phyloP scores from a whole-genome alignment of 2,329 filamentous ascomycete genomes.

The Epichloe elymi region DNA sequence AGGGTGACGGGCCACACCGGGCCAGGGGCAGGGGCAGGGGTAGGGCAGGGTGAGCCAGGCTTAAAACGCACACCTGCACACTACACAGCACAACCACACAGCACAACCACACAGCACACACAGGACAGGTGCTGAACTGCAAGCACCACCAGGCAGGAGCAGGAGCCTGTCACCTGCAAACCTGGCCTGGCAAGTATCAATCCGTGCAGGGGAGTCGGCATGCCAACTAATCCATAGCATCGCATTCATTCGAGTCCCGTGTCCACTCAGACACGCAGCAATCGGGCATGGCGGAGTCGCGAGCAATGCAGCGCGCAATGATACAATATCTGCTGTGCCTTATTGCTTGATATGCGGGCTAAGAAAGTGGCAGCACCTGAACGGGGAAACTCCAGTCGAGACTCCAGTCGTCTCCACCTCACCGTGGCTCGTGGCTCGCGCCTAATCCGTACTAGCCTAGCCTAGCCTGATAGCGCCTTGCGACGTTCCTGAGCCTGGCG shows the following conservation, averaged over 20 bases:
- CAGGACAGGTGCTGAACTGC: not conserved
- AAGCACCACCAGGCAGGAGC: not conserved
- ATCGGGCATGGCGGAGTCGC: not conserved
- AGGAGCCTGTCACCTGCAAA: too few relatives aligned
- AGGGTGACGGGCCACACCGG: too few relatives aligned
- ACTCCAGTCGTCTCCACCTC: not conserved
- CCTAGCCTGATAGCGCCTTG: not conserved
- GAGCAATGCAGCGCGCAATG: not conserved
- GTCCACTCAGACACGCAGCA: not conserved
- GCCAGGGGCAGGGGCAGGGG: too few relatives aligned
- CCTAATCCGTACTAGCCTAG: not conserved
- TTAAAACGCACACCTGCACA: not conserved
- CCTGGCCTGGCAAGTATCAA: too few relatives aligned
- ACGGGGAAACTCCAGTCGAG: not conserved
- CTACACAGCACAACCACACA: not conserved
- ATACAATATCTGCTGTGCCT: too few relatives aligned
- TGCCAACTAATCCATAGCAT: too few relatives aligned
- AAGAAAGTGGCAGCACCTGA: not conserved
- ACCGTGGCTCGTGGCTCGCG: not conserved
- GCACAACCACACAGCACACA: not conserved
- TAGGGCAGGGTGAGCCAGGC: too few relatives aligned
- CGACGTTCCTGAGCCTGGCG: conserved; percentile 9
- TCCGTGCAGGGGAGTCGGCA: too few relatives aligned
- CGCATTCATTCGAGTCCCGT: too few relatives aligned
- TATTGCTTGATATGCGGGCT: too few relatives aligned